phyloP scores from a whole-genome alignment of 257 asterid genomes.

The Solanum verrucosum region DNA sequence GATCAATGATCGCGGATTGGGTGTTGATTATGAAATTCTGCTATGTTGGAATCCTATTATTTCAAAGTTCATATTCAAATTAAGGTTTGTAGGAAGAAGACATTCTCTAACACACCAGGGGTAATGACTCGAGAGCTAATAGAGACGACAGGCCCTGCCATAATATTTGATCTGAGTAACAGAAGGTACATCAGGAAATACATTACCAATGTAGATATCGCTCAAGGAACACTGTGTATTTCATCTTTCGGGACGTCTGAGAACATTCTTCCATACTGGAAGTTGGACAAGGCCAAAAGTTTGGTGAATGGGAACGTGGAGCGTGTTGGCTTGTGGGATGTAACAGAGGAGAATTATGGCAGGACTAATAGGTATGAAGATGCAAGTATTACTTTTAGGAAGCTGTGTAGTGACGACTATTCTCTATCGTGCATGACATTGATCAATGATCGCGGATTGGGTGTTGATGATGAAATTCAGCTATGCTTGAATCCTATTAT shows the following conservation, averaged over 20 bases:
- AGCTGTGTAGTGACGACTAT: constrained; percentile 14
- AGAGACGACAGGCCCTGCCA: too few relatives aligned
- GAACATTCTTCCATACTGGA: constrained; percentile 44
- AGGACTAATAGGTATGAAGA: constrained; percentile 15
- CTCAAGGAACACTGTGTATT: too few relatives aligned
- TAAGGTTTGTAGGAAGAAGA: too few relatives aligned
- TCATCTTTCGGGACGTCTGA: constrained; percentile 7
- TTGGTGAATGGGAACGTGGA: constrained; percentile 22
- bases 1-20: constrained; percentile 18
- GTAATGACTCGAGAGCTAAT: too few relatives aligned
- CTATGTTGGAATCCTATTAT: constrained; percentile 15
- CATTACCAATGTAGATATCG: too few relatives aligned
- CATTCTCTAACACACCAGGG: too few relatives aligned
- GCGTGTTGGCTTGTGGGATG: constrained; percentile 39
- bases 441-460: constrained; percentile 20
- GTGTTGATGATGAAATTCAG: constrained; percentile 16
- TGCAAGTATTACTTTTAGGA: not conserved
- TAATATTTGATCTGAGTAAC: too few relatives aligned
- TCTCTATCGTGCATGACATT: constrained; percentile 8
- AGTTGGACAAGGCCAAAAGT: constrained; percentile 25
- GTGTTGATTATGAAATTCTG: constrained; percentile 28
- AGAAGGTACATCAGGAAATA: too few relatives aligned
- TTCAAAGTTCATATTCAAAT: not conserved
- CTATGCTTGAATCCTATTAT: constrained; percentile 31
- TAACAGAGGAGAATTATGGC: constrained; percentile 11